Percentiles rank a stretch among this genome's conserved stretches.
Conservation (phyloP, 2,329 filamentous ascomycete species). For the Fusarium tuaranense region DNA sequence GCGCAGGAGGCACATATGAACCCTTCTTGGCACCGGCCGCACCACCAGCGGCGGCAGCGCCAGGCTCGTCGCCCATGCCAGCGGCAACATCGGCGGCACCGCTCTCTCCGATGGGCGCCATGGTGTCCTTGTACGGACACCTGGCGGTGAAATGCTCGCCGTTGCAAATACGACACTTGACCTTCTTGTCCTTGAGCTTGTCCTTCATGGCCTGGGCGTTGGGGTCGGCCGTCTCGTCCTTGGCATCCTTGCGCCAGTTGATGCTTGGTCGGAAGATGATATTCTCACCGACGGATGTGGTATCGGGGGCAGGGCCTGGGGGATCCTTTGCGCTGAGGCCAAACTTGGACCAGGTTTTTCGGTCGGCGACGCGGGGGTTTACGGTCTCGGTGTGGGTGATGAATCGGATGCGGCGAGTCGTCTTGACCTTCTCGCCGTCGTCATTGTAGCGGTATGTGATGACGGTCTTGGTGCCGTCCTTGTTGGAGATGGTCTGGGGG, state of each 20-base stretch:
- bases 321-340: slow-evolving; percentile 88
- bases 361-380: slow-evolving; percentile 96
- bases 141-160: slow-evolving; percentile 99
- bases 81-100: slow-evolving; percentile 65
- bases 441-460: slow-evolving; percentile 93
- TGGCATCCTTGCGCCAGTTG: slow-evolving; percentile 93
- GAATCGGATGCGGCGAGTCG: slow-evolving; percentile 93
- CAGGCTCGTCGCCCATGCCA: slow-evolving; percentile 63
- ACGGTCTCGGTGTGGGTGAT: slow-evolving; percentile 92
- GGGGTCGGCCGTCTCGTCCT: slow-evolving; percentile 80
- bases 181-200: slow-evolving; percentile 97
- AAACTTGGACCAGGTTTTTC: slow-evolving; percentile 94
- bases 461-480: slow-evolving; percentile 97
- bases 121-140: slow-evolving; percentile 99
- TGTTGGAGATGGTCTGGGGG: slow-evolving; percentile 92
- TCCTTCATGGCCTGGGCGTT: slow-evolving; percentile 82
- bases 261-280: slow-evolving; percentile 94
- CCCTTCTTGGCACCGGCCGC: slow-evolving; percentile 67
- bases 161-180: slow-evolving; percentile 99
- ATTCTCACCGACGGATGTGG: slow-evolving; percentile 95
- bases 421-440: slow-evolving; percentile 95
- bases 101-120: slow-evolving; percentile 84
- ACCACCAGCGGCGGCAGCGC: slow-evolving; percentile 57
- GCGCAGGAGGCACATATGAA: slow-evolving; percentile 93
- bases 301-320: slow-evolving; percentile 85